phyloP scores from a whole-genome alignment of 2,329 filamentous ascomycete genomes.

The Helminthosporium solani region DNA sequence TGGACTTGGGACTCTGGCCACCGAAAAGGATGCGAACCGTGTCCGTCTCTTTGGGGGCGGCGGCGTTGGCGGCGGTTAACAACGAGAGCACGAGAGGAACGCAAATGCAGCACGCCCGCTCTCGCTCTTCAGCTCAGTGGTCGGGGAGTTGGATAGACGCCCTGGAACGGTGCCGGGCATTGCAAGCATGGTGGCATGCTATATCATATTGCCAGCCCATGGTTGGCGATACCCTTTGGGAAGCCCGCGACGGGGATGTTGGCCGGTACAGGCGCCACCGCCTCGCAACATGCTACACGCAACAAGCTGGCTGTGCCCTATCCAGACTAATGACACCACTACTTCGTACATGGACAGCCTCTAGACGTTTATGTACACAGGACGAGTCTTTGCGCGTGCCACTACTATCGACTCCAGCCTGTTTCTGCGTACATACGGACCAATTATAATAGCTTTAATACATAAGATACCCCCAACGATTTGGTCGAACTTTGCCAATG shows the following conservation, averaged over 20 bases:
- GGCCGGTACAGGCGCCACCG: neutral
- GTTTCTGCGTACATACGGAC: too few relatives aligned
- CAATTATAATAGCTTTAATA: too few relatives aligned
- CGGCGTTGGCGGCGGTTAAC: neutral
- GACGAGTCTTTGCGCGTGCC: neutral
- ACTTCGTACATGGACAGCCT: too few relatives aligned
- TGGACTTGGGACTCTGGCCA: neutral
- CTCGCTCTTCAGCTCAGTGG: too few relatives aligned
- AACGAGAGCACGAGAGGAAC: neutral
- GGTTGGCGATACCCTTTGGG: conserved; percentile 1
- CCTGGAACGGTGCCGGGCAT: neutral
- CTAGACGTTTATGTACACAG: too few relatives aligned
- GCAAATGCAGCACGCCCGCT: neutral
- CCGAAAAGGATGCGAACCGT: neutral
- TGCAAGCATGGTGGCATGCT: neutral
- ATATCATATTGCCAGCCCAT: conserved; percentile 1
- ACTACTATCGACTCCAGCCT: neutral
- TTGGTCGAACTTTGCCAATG: too few relatives aligned
- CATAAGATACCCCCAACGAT: too few relatives aligned
- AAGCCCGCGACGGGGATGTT: neutral
- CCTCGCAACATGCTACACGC: neutral
- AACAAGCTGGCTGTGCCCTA: too few relatives aligned
- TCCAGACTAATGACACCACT: too few relatives aligned
- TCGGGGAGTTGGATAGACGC: neutral
- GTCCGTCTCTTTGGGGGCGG: neutral